phyloP scores from a whole-genome alignment of 352 stramenopile species.

The Elongisporangium prolatum region DNA sequence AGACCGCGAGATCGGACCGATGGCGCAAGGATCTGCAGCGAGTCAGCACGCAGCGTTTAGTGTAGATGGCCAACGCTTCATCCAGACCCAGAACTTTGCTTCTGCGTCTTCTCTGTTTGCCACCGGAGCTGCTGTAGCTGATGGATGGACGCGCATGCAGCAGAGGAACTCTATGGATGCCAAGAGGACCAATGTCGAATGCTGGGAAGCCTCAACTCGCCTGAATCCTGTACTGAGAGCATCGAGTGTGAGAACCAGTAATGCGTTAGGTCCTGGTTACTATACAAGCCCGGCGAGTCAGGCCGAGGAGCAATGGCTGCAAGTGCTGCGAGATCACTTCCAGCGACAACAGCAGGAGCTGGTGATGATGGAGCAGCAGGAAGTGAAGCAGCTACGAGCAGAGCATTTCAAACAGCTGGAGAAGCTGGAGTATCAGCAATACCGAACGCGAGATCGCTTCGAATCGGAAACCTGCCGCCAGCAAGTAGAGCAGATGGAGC shows the following conservation, averaged over 20 bases:
- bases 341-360: neutral
- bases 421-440: neutral
- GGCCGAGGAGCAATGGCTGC: neutral
- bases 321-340: neutral
- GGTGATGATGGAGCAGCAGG: neutral
- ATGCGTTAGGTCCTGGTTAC: neutral
- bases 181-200: neutral
- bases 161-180: neutral
- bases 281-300: neutral
- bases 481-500: neutral
- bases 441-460: neutral
- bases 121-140: neutral
- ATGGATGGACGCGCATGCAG: neutral
- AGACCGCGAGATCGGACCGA: neutral
- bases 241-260: neutral
- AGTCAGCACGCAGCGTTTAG: neutral
- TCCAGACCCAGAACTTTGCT: neutral
- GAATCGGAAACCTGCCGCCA: neutral
- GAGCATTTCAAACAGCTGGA: neutral
- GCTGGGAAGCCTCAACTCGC: neutral
- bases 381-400: neutral
- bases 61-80: neutral
- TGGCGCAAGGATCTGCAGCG: neutral
- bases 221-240: neutral
- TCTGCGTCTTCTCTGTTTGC: neutral